These are phyloP conservation scores for Rhynchosporium secalis DNA, from an alignment of 2,329 filamentous ascomycete species.

Conservation along the genomic window DNA sequence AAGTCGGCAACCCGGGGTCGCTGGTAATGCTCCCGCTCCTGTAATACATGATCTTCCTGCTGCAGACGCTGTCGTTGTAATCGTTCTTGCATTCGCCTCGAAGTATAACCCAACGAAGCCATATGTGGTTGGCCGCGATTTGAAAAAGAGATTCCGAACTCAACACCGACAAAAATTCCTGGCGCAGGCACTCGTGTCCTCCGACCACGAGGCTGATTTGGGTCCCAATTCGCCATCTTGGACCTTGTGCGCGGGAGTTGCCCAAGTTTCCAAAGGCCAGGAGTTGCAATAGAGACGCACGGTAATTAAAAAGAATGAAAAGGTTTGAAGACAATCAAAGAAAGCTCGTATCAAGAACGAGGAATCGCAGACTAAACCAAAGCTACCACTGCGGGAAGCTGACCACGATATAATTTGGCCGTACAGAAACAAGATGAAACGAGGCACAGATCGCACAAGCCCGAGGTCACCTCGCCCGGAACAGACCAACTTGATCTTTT, in stretches of 20 bases:
- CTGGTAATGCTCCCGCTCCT: constrained; percentile 13
- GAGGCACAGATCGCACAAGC: constrained; percentile 7
- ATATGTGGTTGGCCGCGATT: constrained; percentile 29
- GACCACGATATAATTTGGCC: background rate
- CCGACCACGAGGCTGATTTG: constrained; percentile 19
- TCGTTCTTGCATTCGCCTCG: constrained; percentile 34
- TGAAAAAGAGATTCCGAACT: constrained; percentile 36
- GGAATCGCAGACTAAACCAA: background rate
- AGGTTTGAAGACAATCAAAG: constrained; percentile 14
- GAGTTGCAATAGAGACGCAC: too few relatives aligned
- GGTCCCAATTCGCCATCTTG: constrained; percentile 28
- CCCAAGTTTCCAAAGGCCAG: too few relatives aligned
- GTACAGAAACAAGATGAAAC: constrained; percentile 19
- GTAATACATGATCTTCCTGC: constrained; percentile 24
- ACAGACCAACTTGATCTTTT: constrained; percentile 6
- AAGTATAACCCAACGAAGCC: constrained; percentile 33
- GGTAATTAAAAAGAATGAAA: background rate
- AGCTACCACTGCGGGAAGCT: constrained; percentile 18
- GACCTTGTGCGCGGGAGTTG: background rate
- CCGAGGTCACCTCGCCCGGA: constrained; percentile 13
- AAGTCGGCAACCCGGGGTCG: constrained; percentile 11
- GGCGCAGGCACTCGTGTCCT: constrained; percentile 31
- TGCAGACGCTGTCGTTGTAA: constrained; percentile 24
- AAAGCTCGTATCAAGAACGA: constrained; percentile 6
- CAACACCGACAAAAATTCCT: constrained; percentile 36